Evolutionary conservation across 257 asterid species (phyloP).

Genomic region (Solanum chmielewskii): DNA sequence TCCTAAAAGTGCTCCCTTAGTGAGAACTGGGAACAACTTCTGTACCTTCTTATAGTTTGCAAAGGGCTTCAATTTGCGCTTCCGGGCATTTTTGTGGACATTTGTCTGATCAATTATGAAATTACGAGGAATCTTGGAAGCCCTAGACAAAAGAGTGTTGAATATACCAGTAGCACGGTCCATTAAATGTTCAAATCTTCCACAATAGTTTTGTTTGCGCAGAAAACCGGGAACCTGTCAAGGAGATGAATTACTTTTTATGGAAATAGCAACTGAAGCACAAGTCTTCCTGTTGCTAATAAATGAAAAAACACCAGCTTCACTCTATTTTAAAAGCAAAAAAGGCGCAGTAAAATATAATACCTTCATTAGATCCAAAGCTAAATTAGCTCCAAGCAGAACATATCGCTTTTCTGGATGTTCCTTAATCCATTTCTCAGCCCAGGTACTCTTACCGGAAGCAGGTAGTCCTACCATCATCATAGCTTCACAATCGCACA

Average conservation of each 20-base stretch:
- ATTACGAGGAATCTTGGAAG: slow-evolving; percentile 46
- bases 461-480: slow-evolving; percentile 68
- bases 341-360: background rate
- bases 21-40: background rate
- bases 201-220: slow-evolving; percentile 25
- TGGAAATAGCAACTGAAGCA: background rate
- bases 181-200: slow-evolving; percentile 34
- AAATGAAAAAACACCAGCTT: background rate
- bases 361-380: slow-evolving; percentile 53
- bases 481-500: slow-evolving; percentile 34
- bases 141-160: slow-evolving; percentile 44
- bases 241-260: background rate
- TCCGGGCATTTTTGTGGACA: slow-evolving; percentile 45
- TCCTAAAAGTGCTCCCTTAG: background rate
- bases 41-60: slow-evolving; percentile 34
- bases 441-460: slow-evolving; percentile 68
- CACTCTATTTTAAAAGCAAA: background rate
- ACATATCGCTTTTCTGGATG: slow-evolving; percentile 54
- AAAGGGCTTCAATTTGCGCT: slow-evolving; percentile 43
- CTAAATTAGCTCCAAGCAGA: slow-evolving; percentile 47
- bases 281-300: background rate
- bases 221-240: slow-evolving; percentile 41
- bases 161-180: slow-evolving; percentile 39
- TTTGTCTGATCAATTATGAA: slow-evolving; percentile 56
- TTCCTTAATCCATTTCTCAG: slow-evolving; percentile 37